Conservation (phyloP, 177 flowering plant genomes). For the Vitis hybrid region DNA sequence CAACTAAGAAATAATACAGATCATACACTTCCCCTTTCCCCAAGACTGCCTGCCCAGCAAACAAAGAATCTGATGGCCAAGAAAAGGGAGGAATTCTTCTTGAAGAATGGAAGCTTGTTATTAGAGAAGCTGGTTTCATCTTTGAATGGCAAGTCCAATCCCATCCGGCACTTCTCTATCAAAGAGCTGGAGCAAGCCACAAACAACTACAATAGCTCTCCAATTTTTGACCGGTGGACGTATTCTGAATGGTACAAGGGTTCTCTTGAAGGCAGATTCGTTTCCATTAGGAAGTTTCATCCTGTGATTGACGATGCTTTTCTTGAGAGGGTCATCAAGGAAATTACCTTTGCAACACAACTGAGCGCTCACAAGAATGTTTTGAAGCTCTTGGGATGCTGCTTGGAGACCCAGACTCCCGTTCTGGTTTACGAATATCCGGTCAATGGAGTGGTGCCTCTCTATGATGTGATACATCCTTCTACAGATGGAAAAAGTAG, state of each 20-base stretch:
- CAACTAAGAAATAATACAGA: too few species aligned
- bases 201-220: not conserved
- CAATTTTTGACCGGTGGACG: not conserved
- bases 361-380: slow-evolving; percentile 15
- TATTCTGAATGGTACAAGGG: slow-evolving; percentile 4
- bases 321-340: not conserved
- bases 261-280: not conserved
- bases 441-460: not conserved
- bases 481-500: too few species aligned
- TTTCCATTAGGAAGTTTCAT: slow-evolving; percentile 1
- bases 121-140: slow-evolving; percentile 7
- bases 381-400: slow-evolving; percentile 20
- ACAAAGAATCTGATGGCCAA: too few species aligned
- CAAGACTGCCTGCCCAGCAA: too few species aligned
- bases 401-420: slow-evolving; percentile 15
- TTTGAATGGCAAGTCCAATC: slow-evolving; percentile 8
- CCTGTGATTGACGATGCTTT: too few species aligned
- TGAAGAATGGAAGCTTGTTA: slow-evolving; percentile 2
- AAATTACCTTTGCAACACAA: not conserved
- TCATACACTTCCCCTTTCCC: too few species aligned
- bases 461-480: not conserved
- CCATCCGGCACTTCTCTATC: slow-evolving; percentile 9
- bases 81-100: not conserved
- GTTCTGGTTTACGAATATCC: slow-evolving; percentile 6
- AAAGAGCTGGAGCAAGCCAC: slow-evolving; percentile 11